Evolutionary conservation across 2,329 filamentous ascomycete species (phyloP), one percentile per base, ranked within the genome.

Genomic region (Aspergillus fijiensis): DNA sequence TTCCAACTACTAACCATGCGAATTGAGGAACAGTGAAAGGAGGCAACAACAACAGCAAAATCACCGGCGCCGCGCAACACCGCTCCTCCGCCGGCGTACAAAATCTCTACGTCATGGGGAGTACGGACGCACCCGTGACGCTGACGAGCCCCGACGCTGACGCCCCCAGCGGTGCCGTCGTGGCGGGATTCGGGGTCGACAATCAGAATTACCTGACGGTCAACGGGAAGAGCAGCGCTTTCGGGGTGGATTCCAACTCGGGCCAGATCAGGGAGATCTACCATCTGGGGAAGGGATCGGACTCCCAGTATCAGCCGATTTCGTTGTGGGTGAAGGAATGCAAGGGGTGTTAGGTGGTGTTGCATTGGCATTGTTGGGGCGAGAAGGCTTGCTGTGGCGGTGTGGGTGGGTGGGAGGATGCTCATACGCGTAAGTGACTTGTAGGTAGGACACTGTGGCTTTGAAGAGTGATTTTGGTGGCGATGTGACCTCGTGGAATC

Each of bases 91-190:
- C n/a, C 3, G 35, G 35, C 6, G 23, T 21, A 0, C 51, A 53
- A n/a, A 35, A 53, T 6, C 21, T 53, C 23, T 53, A 53, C 16
- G 51, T 53, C 35, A 53, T 11, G 4, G 5, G 25, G 35, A 42
- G 19, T 9, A 25, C 23, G 5, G 42, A 25, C 1, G 14, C 33
- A 1, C 51, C 51, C 2, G 23, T 53, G 25, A n/a, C 35, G 21
- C 23, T 53, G 35, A 53, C 51, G 5, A 27, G 25, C 7, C 51
- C 51, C 2, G 7, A 45, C 27, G 21, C 21, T 6, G 51, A n/a
- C 11, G 51, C 35, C 1, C 35, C 51, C 14, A 86, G 75, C 92
- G 94, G 59, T 81, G 83, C 58, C 82, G 83, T 69, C 88, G 86
- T 2, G 89, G 83, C 5, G 80, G 78, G 59, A 33, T 53, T 53